Conservation (phyloP, 345 rosid genomes). For the Sonneratia alba region DNA sequence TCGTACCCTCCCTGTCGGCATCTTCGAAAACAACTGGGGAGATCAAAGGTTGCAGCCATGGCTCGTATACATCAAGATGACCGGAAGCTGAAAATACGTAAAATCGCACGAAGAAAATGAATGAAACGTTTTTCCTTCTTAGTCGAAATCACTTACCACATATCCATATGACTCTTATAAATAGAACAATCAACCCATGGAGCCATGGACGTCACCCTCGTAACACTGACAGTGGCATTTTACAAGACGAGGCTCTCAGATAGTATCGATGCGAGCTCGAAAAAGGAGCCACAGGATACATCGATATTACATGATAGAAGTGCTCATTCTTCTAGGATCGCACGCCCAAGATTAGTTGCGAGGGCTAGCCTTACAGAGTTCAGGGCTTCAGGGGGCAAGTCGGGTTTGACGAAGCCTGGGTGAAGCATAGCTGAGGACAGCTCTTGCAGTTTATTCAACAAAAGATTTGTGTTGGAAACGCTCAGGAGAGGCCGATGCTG, state of each 20-base stretch:
- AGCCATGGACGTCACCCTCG: too few relatives aligned
- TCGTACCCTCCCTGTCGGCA: too few relatives aligned
- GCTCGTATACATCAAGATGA: too few relatives aligned
- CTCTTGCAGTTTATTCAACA: constrained; percentile 81
- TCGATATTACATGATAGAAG: neutral
- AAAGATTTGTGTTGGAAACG: constrained; percentile 54
- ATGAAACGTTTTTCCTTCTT: too few relatives aligned
- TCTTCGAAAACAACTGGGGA: too few relatives aligned
- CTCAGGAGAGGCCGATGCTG: constrained; percentile 52
- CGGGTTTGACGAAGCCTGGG: constrained; percentile 56
- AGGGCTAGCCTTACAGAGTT: constrained; percentile 69
- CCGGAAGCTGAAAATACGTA: too few relatives aligned
- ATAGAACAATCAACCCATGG: too few relatives aligned
- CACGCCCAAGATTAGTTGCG: constrained; percentile 79
- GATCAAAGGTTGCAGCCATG: too few relatives aligned
- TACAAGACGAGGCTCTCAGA: neutral
- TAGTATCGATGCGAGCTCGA: too few relatives aligned
- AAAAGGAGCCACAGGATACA: neutral
- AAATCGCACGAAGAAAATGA: too few relatives aligned
- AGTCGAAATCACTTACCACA: too few relatives aligned
- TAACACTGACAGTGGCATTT: neutral
- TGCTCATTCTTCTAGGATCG: constrained; percentile 53
- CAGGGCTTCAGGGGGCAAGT: constrained; percentile 52
- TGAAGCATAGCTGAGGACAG: constrained; percentile 59
- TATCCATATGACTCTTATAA: too few relatives aligned